Evolutionary conservation across 768 basidiomycete genomes (phyloP).

Genomic region (Mycena haematopus): DNA sequence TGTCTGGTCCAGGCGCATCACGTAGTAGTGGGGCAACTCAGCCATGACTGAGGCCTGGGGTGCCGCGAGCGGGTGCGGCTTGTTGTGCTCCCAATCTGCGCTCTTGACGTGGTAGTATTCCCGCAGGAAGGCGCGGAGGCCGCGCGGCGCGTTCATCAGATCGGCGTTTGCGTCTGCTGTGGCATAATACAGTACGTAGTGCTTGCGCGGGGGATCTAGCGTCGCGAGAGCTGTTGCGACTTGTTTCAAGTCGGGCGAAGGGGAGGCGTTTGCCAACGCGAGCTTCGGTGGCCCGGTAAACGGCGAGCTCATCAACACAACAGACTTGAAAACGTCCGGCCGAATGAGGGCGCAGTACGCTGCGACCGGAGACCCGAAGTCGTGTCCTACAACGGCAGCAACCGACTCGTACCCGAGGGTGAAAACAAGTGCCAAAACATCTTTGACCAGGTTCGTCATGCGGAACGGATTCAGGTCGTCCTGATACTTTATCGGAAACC

Average conservation of each 20-base stretch:
- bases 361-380: constrained; percentile 62
- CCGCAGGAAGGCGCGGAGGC: constrained; percentile 55
- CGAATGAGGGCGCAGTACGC: constrained; percentile 59
- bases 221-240: constrained; percentile 40
- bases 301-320: constrained; percentile 67
- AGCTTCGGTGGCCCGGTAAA: constrained; percentile 51
- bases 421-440: constrained; percentile 57
- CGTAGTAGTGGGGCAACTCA: constrained; percentile 61
- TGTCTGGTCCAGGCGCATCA: constrained; percentile 62
- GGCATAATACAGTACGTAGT: constrained; percentile 60
- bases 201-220: constrained; percentile 60
- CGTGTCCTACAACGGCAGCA: constrained; percentile 64
- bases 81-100: constrained; percentile 55
- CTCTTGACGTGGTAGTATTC: constrained; percentile 66
- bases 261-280: constrained; percentile 5
- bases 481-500: constrained; percentile 41
- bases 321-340: constrained; percentile 60
- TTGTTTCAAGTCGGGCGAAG: constrained; percentile 25
- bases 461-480: constrained; percentile 60
- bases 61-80: constrained; percentile 44
- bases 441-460: constrained; percentile 56
- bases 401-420: constrained; percentile 56
- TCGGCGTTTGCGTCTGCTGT: constrained; percentile 53
- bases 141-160: constrained; percentile 49
- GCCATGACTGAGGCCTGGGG: constrained; percentile 43